Base-by-base conservation (phyloP, 768 basidiomycete species). In the Coprinopsis sp. region DNA sequence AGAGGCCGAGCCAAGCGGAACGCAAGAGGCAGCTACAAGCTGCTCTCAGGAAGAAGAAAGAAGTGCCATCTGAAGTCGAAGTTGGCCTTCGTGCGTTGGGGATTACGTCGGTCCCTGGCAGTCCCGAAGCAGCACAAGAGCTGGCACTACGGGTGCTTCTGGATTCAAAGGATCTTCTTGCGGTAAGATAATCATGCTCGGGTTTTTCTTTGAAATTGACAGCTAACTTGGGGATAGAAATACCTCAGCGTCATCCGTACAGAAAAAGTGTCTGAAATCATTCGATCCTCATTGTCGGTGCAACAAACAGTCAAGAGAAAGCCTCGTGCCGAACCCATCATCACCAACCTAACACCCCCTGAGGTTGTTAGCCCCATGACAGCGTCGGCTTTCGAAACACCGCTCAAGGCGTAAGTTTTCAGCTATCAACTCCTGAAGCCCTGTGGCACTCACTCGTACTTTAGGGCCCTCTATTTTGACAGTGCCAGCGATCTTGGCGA, bases 401-500 rank as follows among this genome's bases (percentile, higher is more conserved):
- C 22, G 6, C 13, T 42, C 14, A 42, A 42, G 18, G 40, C 40
- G 40, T 42, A 18, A 10, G 5, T 11, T 18, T 30, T 6, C 16
- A 12, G n/a, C 24, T n/a, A 31, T 29, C 14, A 18, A 13, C 13
- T 42, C 14, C 6, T 5, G 10, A 16, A 5, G 19, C 12, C 14
- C 27, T 29, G n/a, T n/a, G n/a, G n/a, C n/a, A n/a, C n/a, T 7
- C 8, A 28, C 27, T 28, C 11, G n/a, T 28, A 28, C 22, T 22
- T 28, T 38, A 70, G 66, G 1, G 76, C 78, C 0, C 62, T 81
- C 0, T 71, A 80, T 53, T 79, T 81, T 42, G 74, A 80, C 21
- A 76, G 67, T 18, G 70, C 73, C 0, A 64, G 71, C 8, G 77
- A 73, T 2, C 80, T 84, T 33, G 83, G 84, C 1, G 67, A 71